These are phyloP conservation scores for Sarocladium kiliense DNA, from an alignment of 2,329 filamentous ascomycete genomes.

Conservation along the genomic window DNA sequence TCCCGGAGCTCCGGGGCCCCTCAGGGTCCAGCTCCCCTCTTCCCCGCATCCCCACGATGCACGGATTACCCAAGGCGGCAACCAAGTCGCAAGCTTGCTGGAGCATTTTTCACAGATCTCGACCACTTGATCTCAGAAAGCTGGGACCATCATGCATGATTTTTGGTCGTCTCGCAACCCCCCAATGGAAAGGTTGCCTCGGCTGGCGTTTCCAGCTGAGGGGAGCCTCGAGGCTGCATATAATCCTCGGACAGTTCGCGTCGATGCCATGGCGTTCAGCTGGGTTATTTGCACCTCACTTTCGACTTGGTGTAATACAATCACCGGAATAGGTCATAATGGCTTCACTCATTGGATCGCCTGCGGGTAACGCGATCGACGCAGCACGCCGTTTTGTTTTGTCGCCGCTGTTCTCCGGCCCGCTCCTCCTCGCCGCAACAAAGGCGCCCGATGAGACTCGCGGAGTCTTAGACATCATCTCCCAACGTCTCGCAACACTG, in stretches of 20 bases:
- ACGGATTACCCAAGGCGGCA: slow-evolving; percentile 13
- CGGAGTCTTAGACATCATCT: not conserved
- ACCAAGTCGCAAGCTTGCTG: not conserved
- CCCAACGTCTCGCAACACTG: not conserved
- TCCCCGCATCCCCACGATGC: slow-evolving; percentile 14
- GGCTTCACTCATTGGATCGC: slow-evolving; percentile 7
- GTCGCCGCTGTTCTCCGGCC: slow-evolving; percentile 2
- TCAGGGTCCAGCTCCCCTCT: not conserved
- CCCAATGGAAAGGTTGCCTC: too few relatives aligned
- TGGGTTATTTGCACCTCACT: not conserved
- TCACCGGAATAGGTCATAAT: not conserved
- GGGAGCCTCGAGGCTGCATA: too few relatives aligned
- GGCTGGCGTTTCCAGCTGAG: too few relatives aligned
- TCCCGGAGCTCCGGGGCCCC: too few relatives aligned
- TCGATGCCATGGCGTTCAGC: too few relatives aligned
- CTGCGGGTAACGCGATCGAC: slow-evolving; percentile 7
- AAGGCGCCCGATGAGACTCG: not conserved
- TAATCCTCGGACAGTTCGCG: too few relatives aligned
- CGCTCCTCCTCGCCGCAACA: not conserved
- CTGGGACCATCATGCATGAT: not conserved
- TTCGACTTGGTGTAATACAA: not conserved
- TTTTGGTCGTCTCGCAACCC: not conserved
- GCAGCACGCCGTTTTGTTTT: not conserved
- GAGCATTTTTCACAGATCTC: not conserved
- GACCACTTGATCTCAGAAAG: not conserved